Evolutionary conservation across 495 filamentous ascomycete genomes (phyloP), one percentile per base, ranked within the genome.

Genomic region (Penicillium waksmanii): DNA sequence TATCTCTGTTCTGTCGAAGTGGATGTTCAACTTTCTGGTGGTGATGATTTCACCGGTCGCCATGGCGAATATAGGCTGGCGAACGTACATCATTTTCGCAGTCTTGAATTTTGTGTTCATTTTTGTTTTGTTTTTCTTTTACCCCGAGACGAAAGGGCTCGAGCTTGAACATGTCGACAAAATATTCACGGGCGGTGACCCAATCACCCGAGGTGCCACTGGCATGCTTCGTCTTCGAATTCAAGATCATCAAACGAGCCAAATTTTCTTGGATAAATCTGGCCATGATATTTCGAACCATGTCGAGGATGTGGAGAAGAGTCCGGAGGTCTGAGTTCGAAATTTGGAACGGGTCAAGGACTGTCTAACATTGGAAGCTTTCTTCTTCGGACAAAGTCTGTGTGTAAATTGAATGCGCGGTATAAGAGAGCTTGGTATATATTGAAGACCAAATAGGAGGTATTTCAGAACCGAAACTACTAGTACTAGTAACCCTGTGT

Each of bases 51-150:
- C 68, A 3, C 71, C 71, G 9, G 47, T 56, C 2, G 67, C 66
- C 9, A 64, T 76, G 17, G 54, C 53, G 1, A 66, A 68, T 36
- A 79, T 85, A 51, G 72, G 73, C 15, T 84, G 79, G 72, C 61
- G 64, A 15, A 80, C 77, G 17, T 84, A 79, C 57, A 70, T 84
- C 52, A 73, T 82, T 23, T 84, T 80, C 62, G 78, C 79, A 0
- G 64, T 76, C 11, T 63, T 79, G 31, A 77, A 77, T 51, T 66
- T 68, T 13, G 42, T 56, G 18, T 70, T 68, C 56, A 64, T 79
- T 44, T 69, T 70, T 1, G 65, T 72, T 21, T 68, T 78, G 5
- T 79, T 71, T 42, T 58, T 71, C 17, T 77, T 79, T 62, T 79
- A 73, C 53, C 76, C 76, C 1, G 74, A 79, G 55, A 78, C 70